Evolutionary conservation across 1,284 basidiomycete species (phyloP).

Genomic region (Moesziomyces aphidis): DNA sequence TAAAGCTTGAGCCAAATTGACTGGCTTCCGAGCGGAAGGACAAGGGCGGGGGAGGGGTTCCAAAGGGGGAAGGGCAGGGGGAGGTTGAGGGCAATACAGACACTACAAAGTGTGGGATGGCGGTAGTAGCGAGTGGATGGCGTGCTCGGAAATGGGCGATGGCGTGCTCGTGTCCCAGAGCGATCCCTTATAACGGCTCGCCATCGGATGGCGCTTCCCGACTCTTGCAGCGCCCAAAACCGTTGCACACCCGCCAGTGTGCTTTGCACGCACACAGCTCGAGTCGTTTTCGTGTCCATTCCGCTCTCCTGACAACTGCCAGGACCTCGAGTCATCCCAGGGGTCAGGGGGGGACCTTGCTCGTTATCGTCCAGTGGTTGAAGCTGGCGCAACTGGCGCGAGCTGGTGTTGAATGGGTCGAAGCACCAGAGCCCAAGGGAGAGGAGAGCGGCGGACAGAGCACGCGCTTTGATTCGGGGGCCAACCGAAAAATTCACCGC

Average conservation of each 20-base stretch:
- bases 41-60: neutral
- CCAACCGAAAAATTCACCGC: neutral
- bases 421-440: neutral
- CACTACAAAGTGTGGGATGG: neutral
- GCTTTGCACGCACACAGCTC: too few relatives aligned
- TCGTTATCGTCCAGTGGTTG: neutral
- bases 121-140: constrained; percentile 15
- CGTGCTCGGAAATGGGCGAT: constrained; percentile 20
- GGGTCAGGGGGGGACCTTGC: neutral
- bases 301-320: neutral
- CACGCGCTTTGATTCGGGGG: neutral
- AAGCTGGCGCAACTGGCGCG: constrained; percentile 9
- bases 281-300: too few relatives aligned
- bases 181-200: constrained; percentile 11
- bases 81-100: neutral
- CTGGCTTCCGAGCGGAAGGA: neutral
- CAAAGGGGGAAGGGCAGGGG: neutral
- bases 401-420: neutral
- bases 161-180: constrained; percentile 30
- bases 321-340: constrained; percentile 1
- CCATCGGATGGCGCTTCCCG: neutral
- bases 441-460: neutral
- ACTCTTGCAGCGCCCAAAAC: neutral
- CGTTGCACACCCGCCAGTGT: neutral
- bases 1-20: neutral